Conservation (phyloP, 2,329 filamentous ascomycete species). For the Pestalotiopsis fici region DNA sequence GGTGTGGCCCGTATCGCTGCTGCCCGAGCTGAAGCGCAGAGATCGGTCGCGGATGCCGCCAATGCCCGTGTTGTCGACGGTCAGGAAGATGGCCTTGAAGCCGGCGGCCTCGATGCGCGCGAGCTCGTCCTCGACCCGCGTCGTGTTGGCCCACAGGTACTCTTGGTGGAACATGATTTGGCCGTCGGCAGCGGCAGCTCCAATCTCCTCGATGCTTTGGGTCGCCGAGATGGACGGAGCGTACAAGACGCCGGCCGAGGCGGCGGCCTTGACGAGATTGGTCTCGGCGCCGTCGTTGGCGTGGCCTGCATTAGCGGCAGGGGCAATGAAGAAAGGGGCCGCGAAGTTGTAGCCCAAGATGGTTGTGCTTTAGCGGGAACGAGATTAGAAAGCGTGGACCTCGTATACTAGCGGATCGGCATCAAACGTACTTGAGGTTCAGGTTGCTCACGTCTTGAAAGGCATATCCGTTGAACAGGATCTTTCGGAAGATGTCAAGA, state of each 20-base stretch:
- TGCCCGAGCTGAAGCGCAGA: constrained; percentile 8
- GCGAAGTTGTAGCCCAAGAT: constrained; percentile 55
- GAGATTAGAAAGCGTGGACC: background rate
- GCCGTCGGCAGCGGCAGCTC: constrained; percentile 30
- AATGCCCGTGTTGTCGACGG: constrained; percentile 16
- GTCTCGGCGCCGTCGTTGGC: constrained; percentile 46
- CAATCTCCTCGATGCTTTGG: constrained; percentile 37
- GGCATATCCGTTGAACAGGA: constrained; percentile 32
- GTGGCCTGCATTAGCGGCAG: constrained; percentile 45
- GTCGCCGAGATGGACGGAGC: constrained; percentile 30
- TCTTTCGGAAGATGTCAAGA: constrained; percentile 36
- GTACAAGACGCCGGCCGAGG: constrained; percentile 48
- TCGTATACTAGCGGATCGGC: constrained; percentile 32
- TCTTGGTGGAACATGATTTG: constrained; percentile 20
- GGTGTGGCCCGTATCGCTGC: constrained; percentile 3
- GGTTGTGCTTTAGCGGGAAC: constrained; percentile 36
- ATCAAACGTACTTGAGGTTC: constrained; percentile 19
- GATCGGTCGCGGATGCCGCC: constrained; percentile 13
- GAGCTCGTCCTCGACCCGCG: constrained; percentile 11
- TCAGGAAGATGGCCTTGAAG: constrained; percentile 19
- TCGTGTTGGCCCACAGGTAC: constrained; percentile 25
- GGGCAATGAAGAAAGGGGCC: constrained; percentile 56
- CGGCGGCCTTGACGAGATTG: constrained; percentile 51
- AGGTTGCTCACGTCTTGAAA: constrained; percentile 31
- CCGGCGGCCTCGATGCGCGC: constrained; percentile 15